phyloP scores from a whole-genome alignment of 2,329 filamentous ascomycete genomes.

The Sarocladium strictum region DNA sequence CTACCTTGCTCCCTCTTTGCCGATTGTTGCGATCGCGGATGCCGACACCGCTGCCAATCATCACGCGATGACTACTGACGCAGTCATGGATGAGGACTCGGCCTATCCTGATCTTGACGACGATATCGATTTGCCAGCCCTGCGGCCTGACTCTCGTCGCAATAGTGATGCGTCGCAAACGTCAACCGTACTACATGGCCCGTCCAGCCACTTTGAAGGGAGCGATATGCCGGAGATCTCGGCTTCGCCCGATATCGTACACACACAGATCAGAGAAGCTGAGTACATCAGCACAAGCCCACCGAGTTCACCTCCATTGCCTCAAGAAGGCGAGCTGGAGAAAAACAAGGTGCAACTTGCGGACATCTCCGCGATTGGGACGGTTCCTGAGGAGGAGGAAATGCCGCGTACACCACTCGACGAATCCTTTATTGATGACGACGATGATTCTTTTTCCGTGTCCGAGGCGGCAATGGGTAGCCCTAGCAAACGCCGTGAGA shows the following conservation, averaged over 20 bases:
- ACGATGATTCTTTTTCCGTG: conserved; percentile 33
- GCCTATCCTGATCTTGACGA: conserved; percentile 17
- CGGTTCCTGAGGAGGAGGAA: conserved; percentile 35
- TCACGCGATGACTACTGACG: background rate
- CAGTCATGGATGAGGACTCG: background rate
- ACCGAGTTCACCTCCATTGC: conserved; percentile 41
- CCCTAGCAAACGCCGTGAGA: conserved; percentile 22
- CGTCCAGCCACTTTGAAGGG: conserved; percentile 31
- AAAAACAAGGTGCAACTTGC: conserved; percentile 12
- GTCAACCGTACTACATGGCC: conserved; percentile 33
- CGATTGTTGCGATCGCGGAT: background rate
- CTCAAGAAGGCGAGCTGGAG: background rate
- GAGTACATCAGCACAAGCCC: conserved; percentile 33
- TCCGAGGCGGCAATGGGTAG: conserved; percentile 20
- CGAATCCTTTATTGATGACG: conserved; percentile 40
- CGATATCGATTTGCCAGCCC: conserved; percentile 29
- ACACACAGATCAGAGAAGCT: conserved; percentile 23
- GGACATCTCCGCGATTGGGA: conserved; percentile 30
- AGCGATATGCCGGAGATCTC: conserved; percentile 39
- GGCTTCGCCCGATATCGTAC: conserved; percentile 31
- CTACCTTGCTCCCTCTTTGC: background rate
- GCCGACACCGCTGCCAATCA: background rate
- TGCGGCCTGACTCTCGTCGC: conserved; percentile 23
- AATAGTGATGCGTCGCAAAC: conserved; percentile 28
- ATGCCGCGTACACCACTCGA: conserved; percentile 36